Evolutionary conservation across 345 rosid species (phyloP), one percentile per base, ranked within the genome.

Genomic region (Bruguiera sexangula): DNA sequence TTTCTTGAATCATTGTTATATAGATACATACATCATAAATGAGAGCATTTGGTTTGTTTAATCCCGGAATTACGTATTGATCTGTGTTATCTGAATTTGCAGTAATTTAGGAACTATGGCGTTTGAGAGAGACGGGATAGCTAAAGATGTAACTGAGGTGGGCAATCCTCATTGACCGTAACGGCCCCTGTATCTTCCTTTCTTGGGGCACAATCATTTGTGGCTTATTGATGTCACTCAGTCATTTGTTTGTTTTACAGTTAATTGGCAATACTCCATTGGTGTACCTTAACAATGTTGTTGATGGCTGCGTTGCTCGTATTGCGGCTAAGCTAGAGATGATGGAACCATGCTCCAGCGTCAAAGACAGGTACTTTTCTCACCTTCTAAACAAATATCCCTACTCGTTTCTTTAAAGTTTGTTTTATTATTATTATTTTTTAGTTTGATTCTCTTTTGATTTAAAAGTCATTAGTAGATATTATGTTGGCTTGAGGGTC

Each of bases 81-180:
- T 56, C 29, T 7, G 0, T 13, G 60, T 24, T 24, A 9, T 11
- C 18, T 24, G 31, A 27, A 58, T 39, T 27, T 58, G 62, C 82
- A 80, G 88, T 54, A 66, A 74, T 70, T 60, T 57, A 36, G 53
- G 67, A 67, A 72, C 61, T 60, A 90, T 90, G 94, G 91, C 84
- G 4, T 65, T 57, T 15, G 85, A 69, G 73, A 79, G 67, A 73
- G 48, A 76, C 66, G 79, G 82, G 63, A 87, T 90, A 68, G 96
- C 93, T 6, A 90, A 88, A 39, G 96, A 92, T 81, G 88, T 92
- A 36, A 92, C 93, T 1, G 94, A 92, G 82, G 96, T 90, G 80
- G 69, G 87, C 48, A 53, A 30, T 8, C 32, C 22, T 22, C 2
- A 43, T 24, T 56, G 61, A 0, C 0, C 46, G 46, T 18, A 24